These are phyloP conservation scores for Alternaria metachromatica DNA, from an alignment of 2,329 filamentous ascomycete species.

Conservation along the genomic window DNA sequence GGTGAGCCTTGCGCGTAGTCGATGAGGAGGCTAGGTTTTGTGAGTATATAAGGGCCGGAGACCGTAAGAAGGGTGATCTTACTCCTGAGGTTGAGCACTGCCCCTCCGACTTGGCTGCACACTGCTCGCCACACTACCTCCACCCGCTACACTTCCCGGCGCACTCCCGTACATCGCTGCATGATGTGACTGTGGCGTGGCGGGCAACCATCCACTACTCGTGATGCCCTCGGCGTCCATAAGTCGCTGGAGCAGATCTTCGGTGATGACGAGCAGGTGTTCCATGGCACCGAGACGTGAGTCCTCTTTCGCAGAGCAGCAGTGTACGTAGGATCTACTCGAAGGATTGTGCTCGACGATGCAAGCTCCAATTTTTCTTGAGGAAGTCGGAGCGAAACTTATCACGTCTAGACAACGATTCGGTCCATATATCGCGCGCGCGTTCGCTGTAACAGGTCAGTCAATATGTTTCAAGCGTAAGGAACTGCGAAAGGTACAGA, in stretches of 20 bases:
- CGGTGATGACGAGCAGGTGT: slow-evolving; percentile 46
- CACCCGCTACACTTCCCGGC: slow-evolving; percentile 17
- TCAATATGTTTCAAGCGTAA: neutral
- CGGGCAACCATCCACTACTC: slow-evolving; percentile 45
- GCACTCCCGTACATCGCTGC: slow-evolving; percentile 34
- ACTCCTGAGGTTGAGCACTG: slow-evolving; percentile 39
- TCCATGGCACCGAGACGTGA: slow-evolving; percentile 41
- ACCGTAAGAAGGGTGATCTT: neutral
- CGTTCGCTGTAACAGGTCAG: slow-evolving; percentile 35
- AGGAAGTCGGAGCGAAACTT: slow-evolving; percentile 43
- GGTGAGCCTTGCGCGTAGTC: slow-evolving; percentile 8
- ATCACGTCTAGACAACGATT: slow-evolving; percentile 46
- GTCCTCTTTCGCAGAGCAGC: slow-evolving; percentile 41
- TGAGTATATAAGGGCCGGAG: neutral
- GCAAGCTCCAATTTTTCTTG: slow-evolving; percentile 43
- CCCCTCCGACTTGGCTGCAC: slow-evolving; percentile 30
- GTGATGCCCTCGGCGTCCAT: slow-evolving; percentile 43
- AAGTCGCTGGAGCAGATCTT: slow-evolving; percentile 42
- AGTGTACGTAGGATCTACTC: slow-evolving; percentile 45
- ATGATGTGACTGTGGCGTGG: slow-evolving; percentile 42
- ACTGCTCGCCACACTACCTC: slow-evolving; percentile 28
- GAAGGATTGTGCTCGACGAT: slow-evolving; percentile 47
- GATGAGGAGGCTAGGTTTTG: slow-evolving; percentile 3
- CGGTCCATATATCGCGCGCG: slow-evolving; percentile 44
- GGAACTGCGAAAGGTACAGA: slow-evolving; percentile 10